Evolutionary conservation across 306 rosid genomes (phyloP), one percentile per base, ranked within the genome.

Genomic region (Citrullus colocynthis): DNA sequence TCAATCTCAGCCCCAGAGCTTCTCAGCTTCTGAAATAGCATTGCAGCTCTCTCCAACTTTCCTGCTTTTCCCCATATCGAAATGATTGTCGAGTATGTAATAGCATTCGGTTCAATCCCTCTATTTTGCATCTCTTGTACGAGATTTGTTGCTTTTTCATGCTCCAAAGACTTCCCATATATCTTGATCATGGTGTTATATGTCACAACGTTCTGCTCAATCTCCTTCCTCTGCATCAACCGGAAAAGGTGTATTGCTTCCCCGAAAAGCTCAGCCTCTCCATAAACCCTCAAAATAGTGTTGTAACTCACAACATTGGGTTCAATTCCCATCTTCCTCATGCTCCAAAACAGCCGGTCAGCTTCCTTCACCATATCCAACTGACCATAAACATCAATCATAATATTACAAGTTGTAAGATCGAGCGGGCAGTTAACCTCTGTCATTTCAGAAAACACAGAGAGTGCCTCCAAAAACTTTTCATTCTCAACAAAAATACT

Each of bases 311-410:
- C 96, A 34, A 94, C 97, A 77, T 67, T 89, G 15, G 98, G 98
- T 73, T 89, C 91, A 54, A 94, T 81, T 57, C 91, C 98, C 84
- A 91, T 83, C 82, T 92, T 92, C 84, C 91, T 88, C 96, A 94
- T 89, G 82, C 98, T 88, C 98, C 98, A 92, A 80, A 94, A 94
- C 78, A 94, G 84, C 58, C 91, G 78, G 73, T 94, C 98, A 11
- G 97, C 97, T 79, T 92, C 98, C 87, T 89, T 90, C 41, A 86
- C 93, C 98, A 94, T 90, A 60, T 92, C 93, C 76, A 94, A 88
- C 88, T 89, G 98, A 79, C 98, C 98, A 62, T 94, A 94, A 63
- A 90, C 97, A 87, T 94, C 98, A 75, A 94, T 90, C 96, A 94
- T 89, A n/a, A 94, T 80, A 82, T 94, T 94, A 79, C 96, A 94